Conservation (phyloP, 345 rosid species). For the Litchi chinensis region DNA sequence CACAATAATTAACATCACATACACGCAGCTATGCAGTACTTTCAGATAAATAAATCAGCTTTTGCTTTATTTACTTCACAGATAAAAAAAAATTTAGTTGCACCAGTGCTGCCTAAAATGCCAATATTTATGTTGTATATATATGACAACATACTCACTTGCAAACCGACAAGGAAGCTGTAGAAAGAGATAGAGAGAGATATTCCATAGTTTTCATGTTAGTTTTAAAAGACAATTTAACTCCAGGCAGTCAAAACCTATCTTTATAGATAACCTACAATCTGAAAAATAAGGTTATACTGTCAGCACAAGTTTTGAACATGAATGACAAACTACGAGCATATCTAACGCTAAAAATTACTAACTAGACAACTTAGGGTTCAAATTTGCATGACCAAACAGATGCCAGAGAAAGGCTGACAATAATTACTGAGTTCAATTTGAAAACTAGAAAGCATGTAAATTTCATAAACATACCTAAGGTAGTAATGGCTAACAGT, state of each 20-base stretch:
- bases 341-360: neutral
- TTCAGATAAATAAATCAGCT: too few relatives aligned
- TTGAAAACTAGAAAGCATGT: slow-evolving; percentile 1
- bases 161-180: neutral
- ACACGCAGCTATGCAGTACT: neutral
- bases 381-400: neutral
- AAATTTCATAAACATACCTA: slow-evolving; percentile 49
- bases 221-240: neutral
- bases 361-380: neutral
- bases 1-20: neutral
- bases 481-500: slow-evolving; percentile 89
- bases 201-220: neutral
- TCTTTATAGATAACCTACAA: neutral
- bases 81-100: neutral
- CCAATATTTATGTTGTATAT: neutral
- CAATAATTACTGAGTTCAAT: neutral
- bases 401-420: neutral
- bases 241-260: neutral
- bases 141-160: neutral
- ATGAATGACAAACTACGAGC: neutral
- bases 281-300: neutral
- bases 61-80: neutral
- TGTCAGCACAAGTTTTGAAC: neutral
- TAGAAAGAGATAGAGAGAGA: neutral
- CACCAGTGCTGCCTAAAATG: too few relatives aligned